These are phyloP conservation scores for Daldinia concentrica DNA, from an alignment of 495 filamentous ascomycete genomes.

Conservation along the genomic window DNA sequence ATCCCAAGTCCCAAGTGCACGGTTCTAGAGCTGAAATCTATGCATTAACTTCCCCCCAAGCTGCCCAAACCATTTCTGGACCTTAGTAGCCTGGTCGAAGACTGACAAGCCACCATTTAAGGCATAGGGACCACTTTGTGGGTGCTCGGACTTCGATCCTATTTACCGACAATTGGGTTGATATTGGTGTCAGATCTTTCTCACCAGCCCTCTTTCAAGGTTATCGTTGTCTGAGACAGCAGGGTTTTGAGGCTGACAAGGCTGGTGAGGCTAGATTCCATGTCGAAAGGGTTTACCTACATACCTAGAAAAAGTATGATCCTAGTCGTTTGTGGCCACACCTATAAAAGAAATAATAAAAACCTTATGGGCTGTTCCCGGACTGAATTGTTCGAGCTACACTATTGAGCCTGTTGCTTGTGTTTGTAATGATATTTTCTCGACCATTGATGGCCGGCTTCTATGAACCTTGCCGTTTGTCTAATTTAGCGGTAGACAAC, in stretches of 20 bases:
- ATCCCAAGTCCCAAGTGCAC: conserved; percentile 4
- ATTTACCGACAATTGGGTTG: conserved; percentile 3
- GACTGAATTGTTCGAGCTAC: conserved; percentile 4
- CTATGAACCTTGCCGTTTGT: conserved; percentile 40
- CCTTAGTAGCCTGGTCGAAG: neutral
- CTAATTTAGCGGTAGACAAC: conserved; percentile 33
- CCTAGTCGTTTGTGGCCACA: neutral
- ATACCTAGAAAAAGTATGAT: no score
- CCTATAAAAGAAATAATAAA: neutral
- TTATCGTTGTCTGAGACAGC: conserved; percentile 25
- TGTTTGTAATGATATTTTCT: conserved; percentile 6
- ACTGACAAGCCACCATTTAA: conserved; percentile 15
- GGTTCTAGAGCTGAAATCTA: conserved; percentile 24
- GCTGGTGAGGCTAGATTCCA: conserved; percentile 15
- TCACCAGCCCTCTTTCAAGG: conserved; percentile 15
- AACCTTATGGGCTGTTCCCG: conserved; percentile 5
- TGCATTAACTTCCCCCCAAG: neutral
- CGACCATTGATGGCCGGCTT: conserved; percentile 20
- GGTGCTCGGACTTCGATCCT: conserved; percentile 22
- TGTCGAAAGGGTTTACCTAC: conserved; percentile 16
- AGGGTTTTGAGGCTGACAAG: conserved; percentile 31
- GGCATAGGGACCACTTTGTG: conserved; percentile 20
- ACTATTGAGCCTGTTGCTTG: conserved; percentile 24
- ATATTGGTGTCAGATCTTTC: conserved; percentile 15
- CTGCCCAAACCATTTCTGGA: conserved; percentile 30